Evolutionary conservation across 345 rosid genomes (phyloP).

Genomic region (Aurinia saxatilis): DNA sequence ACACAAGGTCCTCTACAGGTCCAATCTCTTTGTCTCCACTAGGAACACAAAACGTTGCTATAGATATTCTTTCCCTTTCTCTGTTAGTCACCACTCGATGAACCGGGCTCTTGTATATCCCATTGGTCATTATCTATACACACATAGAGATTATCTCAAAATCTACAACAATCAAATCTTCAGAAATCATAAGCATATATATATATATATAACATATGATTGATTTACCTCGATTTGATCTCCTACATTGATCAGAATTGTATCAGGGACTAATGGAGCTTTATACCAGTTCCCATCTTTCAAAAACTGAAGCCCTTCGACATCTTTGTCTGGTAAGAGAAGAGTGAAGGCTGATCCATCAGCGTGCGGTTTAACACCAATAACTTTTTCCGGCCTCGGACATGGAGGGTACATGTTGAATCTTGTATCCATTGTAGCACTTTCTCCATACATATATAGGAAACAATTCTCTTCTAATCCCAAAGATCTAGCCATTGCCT

Average conservation of each 20-base stretch:
- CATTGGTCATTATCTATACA: constrained; percentile 42
- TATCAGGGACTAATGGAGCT: constrained; percentile 31
- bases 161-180: not conserved
- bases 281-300: constrained; percentile 37
- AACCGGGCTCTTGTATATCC: constrained; percentile 39
- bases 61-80: constrained; percentile 31
- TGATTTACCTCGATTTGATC: constrained; percentile 37
- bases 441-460: constrained; percentile 31
- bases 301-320: constrained; percentile 36
- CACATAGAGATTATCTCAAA: not conserved
- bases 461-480: constrained; percentile 35
- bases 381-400: constrained; percentile 37
- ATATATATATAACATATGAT: no score
- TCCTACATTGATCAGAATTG: constrained; percentile 38
- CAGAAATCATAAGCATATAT: not conserved
- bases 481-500: constrained; percentile 41
- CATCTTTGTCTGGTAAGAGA: constrained; percentile 37
- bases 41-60: constrained; percentile 38
- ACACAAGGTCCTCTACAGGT: constrained; percentile 16
- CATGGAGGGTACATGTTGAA: constrained; percentile 44
- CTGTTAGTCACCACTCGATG: constrained; percentile 36
- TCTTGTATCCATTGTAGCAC: constrained; percentile 25
- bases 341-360: constrained; percentile 44
- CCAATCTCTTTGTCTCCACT: constrained; percentile 18
- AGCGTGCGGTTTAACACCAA: constrained; percentile 45